Evolutionary conservation across 73 alveolate genomes (phyloP).

Genomic region (Breviolum minutum): DNA sequence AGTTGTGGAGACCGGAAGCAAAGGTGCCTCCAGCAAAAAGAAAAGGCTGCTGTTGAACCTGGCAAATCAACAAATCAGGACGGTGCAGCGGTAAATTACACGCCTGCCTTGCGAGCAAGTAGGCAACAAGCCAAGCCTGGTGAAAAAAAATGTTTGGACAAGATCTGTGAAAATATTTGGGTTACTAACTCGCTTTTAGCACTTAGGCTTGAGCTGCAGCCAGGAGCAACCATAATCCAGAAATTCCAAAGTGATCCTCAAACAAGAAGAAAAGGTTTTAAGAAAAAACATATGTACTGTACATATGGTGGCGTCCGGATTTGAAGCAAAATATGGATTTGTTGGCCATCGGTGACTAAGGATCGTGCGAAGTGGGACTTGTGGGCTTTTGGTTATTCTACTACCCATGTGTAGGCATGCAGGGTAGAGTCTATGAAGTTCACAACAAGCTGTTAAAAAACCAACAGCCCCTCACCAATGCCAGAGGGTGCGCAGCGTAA

Average conservation of each 20-base stretch:
- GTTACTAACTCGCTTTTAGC: neutral
- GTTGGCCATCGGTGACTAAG: too few relatives aligned
- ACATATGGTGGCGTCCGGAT: too few relatives aligned
- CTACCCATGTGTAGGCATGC: too few relatives aligned
- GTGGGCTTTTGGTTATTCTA: too few relatives aligned
- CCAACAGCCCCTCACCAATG: too few relatives aligned
- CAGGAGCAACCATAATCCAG: slow-evolving; percentile 32
- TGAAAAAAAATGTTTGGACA: neutral
- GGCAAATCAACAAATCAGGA: neutral
- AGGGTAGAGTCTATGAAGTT: too few relatives aligned
- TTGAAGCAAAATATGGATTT: too few relatives aligned
- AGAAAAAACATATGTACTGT: too few relatives aligned
- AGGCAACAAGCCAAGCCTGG: slow-evolving; percentile 17
- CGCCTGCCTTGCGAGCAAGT: neutral
- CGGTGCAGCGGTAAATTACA: neutral
- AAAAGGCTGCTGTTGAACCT: slow-evolving; percentile 10
- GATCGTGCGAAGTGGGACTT: too few relatives aligned
- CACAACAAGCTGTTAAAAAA: too few relatives aligned
- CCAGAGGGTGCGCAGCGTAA: too few relatives aligned
- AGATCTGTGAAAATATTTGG: neutral
- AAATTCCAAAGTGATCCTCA: slow-evolving; percentile 28
- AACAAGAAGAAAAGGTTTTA: too few relatives aligned
- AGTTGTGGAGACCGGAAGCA: neutral
- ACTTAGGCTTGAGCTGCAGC: neutral
- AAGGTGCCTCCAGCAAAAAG: slow-evolving; percentile 10